A percentile compares a stretch with the other conserved stretches of the same genome.
Evolutionary conservation across 2,329 filamentous ascomycete genomes (phyloP).

Genomic region (Dothistroma septosporum): DNA sequence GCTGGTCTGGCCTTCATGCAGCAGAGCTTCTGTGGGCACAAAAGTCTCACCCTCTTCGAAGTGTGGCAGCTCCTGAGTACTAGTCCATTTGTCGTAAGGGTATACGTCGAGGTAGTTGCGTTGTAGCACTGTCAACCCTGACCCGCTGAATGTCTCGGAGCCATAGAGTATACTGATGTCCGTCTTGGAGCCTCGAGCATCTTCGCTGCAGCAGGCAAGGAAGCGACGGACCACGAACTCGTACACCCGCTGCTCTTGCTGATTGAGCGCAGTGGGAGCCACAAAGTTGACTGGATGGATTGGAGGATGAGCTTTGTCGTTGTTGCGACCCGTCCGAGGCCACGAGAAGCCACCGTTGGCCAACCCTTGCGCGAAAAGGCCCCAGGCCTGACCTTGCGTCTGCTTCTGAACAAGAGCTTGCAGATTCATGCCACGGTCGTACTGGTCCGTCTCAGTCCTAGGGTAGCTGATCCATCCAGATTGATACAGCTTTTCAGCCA

Average conservation of each 20-base stretch:
- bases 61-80: conserved; percentile 73
- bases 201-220: conserved; percentile 90
- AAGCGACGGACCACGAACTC: conserved; percentile 91
- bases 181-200: conserved; percentile 80
- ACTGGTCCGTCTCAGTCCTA: conserved; percentile 93
- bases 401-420: conserved; percentile 78
- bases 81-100: conserved; percentile 93
- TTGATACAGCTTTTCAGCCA: conserved; percentile 82
- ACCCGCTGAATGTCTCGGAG: conserved; percentile 73
- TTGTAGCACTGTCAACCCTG: conserved; percentile 78
- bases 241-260: conserved; percentile 68
- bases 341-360: conserved; percentile 72
- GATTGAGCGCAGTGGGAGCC: conserved; percentile 55
- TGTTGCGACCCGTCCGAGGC: conserved; percentile 77
- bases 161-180: conserved; percentile 83
- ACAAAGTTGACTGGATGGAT: conserved; percentile 94
- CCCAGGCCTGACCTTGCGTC: conserved; percentile 70
- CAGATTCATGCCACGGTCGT: conserved; percentile 85
- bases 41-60: conserved; percentile 79
- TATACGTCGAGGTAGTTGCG: conserved; percentile 95
- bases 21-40: conserved; percentile 80
- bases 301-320: conserved; percentile 95
- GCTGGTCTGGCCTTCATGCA: conserved; percentile 85
- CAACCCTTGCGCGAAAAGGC: conserved; percentile 70
- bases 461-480: conserved; percentile 97